Conservation (phyloP, 805 yeast species). For the Torulaspora gathmanii region DNA sequence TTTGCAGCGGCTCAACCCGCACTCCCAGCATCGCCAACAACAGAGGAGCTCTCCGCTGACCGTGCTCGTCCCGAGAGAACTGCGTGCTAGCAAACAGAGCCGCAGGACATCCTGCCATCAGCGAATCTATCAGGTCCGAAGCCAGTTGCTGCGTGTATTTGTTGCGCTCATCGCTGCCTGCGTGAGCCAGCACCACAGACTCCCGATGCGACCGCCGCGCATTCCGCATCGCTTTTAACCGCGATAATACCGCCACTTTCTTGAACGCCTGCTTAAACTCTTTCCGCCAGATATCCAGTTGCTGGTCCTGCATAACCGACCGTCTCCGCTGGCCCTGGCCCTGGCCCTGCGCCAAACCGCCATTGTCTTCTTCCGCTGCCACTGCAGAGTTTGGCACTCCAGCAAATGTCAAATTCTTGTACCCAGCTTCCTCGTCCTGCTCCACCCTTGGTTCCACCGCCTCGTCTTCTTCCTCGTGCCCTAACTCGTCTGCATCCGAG, state of each 20-base stretch:
- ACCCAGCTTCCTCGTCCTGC: constrained; percentile 23
- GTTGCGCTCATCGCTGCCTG: constrained; percentile 14
- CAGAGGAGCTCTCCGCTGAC: constrained; percentile 75
- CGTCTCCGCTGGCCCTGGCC: constrained; percentile 2
- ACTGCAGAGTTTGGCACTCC: constrained; percentile 32
- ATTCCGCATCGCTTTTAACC: constrained; percentile 6
- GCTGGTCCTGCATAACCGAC: constrained; percentile 14
- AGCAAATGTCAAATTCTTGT: constrained; percentile 30
- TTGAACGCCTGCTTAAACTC: constrained; percentile 30
- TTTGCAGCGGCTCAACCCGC: constrained; percentile 40
- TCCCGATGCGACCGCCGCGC: constrained; percentile 2
- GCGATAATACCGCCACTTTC: constrained; percentile 12
- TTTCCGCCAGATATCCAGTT: constrained; percentile 26
- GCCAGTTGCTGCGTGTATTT: constrained; percentile 31
- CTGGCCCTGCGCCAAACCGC: background rate
- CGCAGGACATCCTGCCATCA: constrained; percentile 67
- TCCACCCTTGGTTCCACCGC: background rate
- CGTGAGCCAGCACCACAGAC: constrained; percentile 1
- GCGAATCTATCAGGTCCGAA: constrained; percentile 46
- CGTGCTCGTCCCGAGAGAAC: constrained; percentile 70
- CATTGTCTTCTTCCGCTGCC: background rate
- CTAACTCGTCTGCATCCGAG: constrained; percentile 20
- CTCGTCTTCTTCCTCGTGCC: constrained; percentile 1
- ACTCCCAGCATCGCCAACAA: constrained; percentile 68
- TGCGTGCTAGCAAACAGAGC: constrained; percentile 70